Base-by-base conservation (phyloP, 805 yeast genomes). In the Candida krabiensis region DNA sequence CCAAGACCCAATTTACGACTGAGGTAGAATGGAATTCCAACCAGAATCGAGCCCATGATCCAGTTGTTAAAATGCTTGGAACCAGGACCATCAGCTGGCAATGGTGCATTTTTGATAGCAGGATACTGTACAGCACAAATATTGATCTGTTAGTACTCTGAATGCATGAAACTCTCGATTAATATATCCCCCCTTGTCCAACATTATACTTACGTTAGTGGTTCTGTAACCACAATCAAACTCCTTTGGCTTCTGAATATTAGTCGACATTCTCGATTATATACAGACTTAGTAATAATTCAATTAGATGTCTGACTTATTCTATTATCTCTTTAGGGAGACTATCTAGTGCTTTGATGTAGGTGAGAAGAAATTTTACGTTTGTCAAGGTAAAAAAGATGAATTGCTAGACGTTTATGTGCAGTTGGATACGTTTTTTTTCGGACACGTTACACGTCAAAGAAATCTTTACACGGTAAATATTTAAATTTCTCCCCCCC, bases 11-110 rank as follows among this genome's bases (percentile, higher is more conserved):
- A 46, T 60, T 80, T 80, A 46, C 79, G 70, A 37, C 82, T 71
- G 43, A 84, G 55, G 57, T 74, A 80, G 51, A 54, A 74, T 9
- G 96, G 96, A 36, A 84, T 61, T 19, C 74, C 70, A 5, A 71
- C 52, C 44, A 84, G 53, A 21, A 81, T 56, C 2, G 69, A 68
- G 15, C 73, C 37, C 41, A 88, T 56, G 9, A 76, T 56, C 49
- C 53, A 53, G 65, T 89, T 88, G 63, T 76, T 75, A 67, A 89
- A 88, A 53, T 80, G 77, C 58, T 77, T 80, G 22, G 89, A 71
- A 18, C 95, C 89, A 5, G 96, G 86, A 28, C 96, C 96, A 59
- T 88, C 96, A 4, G 95, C 96, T 19, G 95, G 90, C 45, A 87
- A 69, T 9, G 89, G 89, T 2, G 91, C 95, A 59, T 88, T 88